A percentile compares a stretch with the other conserved stretches of the same genome.
phyloP scores from a whole-genome alignment of 1,284 basidiomycete genomes.

The Paramarasmius palmivorus region DNA sequence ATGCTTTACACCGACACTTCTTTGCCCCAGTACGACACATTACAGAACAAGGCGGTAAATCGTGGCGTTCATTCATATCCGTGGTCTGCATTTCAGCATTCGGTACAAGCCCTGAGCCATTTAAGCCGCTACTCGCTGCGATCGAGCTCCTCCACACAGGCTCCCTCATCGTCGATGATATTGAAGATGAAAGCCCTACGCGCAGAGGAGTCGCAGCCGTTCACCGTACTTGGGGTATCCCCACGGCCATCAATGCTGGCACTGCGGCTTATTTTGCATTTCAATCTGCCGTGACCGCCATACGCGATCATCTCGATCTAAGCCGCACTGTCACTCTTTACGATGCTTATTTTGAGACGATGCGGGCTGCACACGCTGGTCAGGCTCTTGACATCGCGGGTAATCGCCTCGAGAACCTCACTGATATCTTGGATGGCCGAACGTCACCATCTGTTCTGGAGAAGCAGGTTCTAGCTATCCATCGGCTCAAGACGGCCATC shows the following conservation, averaged over 20 bases:
- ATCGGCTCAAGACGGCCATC: conserved; percentile 5
- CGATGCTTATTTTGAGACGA: conserved; percentile 3
- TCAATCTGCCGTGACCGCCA: not conserved
- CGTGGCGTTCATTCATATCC: conserved; percentile 1
- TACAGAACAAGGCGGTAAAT: conserved; percentile 2
- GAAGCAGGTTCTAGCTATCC: not conserved
- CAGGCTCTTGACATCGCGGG: conserved; percentile 7
- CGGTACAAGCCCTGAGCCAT: not conserved
- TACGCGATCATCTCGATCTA: not conserved
- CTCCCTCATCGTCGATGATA: conserved; percentile 5
- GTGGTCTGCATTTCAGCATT: not conserved
- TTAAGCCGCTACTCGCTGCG: conserved; percentile 1
- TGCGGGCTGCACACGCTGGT: conserved; percentile 5
- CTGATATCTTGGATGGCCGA: not conserved
- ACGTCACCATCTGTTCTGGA: not conserved
- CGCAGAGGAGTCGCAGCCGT: not conserved
- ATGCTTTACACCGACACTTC: not conserved
- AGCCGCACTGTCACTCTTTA: not conserved
- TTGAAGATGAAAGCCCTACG: conserved; percentile 4
- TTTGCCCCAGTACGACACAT: conserved; percentile 5
- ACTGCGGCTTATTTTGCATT: conserved; percentile 4
- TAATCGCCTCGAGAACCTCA: not conserved
- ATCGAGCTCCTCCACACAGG: conserved; percentile 3
- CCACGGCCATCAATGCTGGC: conserved; percentile 4
- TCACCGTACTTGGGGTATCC: not conserved